Percentiles rank a stretch among this genome's conserved stretches.
These are phyloP conservation scores for Mucor circinelloides DNA, from an alignment of 371 early-diverging fungal genomes.

Conservation along the genomic window DNA sequence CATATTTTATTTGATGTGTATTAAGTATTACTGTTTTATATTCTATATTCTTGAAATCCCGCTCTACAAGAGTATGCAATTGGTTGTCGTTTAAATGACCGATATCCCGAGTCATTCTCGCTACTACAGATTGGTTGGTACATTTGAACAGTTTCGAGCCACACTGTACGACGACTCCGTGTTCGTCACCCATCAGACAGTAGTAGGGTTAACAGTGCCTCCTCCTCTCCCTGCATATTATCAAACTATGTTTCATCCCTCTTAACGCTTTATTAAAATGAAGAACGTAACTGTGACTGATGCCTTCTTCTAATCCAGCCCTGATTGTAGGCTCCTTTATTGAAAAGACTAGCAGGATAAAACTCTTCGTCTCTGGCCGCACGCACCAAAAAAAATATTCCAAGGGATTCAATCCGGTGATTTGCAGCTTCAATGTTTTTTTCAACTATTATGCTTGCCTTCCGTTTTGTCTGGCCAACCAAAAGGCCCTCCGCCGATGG, in stretches of 20 bases:
- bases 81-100: no score
- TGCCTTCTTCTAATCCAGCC: background rate
- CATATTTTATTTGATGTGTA: no score
- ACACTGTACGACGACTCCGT: background rate
- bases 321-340: background rate
- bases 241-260: background rate
- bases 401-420: background rate
- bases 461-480: background rate
- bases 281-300: no score
- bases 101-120: no score
- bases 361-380: background rate
- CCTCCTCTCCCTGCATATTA: background rate
- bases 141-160: no score
- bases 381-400: background rate
- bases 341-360: background rate
- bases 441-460: background rate
- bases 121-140: no score
- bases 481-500: background rate
- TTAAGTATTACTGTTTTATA: no score
- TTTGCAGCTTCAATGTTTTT: background rate
- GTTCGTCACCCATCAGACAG: background rate
- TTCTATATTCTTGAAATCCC: no score
- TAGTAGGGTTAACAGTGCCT: background rate
- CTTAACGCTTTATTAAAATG: background rate
- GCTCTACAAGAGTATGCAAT: no score